phyloP scores from a whole-genome alignment of 768 basidiomycete genomes.

The Lyophyllum decastes region DNA sequence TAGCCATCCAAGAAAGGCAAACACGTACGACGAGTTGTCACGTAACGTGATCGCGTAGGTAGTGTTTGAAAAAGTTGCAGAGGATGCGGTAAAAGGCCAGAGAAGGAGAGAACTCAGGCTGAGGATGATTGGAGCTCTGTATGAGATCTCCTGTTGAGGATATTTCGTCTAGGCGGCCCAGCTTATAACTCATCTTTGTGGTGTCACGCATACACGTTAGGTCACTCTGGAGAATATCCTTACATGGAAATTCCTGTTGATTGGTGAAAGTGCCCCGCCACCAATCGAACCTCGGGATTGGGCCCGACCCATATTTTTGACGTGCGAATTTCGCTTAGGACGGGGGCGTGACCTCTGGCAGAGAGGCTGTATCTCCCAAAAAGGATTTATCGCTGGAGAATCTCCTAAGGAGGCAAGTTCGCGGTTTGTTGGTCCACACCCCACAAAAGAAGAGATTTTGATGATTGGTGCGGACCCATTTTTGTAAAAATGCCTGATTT shows the following conservation, averaged over 20 bases:
- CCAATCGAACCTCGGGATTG: conserved; percentile 28
- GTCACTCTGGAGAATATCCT: conserved; percentile 19
- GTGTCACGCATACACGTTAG: conserved; percentile 16
- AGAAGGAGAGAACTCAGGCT: neutral
- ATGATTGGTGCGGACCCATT: conserved; percentile 27
- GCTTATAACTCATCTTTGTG: conserved; percentile 18
- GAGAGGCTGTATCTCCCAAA: conserved; percentile 6
- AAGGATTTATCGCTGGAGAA: conserved; percentile 5
- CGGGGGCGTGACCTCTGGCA: conserved; percentile 6
- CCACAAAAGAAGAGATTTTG: conserved; percentile 10
- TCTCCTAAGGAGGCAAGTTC: conserved; percentile 17
- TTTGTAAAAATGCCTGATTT: conserved; percentile 1
- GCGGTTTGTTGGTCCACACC: conserved; percentile 10
- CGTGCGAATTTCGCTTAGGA: conserved; percentile 16
- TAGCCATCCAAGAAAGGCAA: conserved; percentile 15
- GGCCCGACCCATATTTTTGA: conserved; percentile 28
- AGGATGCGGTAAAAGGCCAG: neutral
- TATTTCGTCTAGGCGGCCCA: neutral
- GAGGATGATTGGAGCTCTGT: conserved; percentile 8
- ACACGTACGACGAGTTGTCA: conserved; percentile 16
- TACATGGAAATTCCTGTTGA: conserved; percentile 16
- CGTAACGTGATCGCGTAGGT: conserved; percentile 17
- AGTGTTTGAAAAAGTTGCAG: conserved; percentile 1
- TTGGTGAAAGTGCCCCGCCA: conserved; percentile 18
- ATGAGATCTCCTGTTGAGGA: conserved; percentile 16